Percentiles rank a stretch among this genome's conserved stretches.
phyloP scores from a whole-genome alignment of 441 rosid species.

The Geranium incanum region DNA sequence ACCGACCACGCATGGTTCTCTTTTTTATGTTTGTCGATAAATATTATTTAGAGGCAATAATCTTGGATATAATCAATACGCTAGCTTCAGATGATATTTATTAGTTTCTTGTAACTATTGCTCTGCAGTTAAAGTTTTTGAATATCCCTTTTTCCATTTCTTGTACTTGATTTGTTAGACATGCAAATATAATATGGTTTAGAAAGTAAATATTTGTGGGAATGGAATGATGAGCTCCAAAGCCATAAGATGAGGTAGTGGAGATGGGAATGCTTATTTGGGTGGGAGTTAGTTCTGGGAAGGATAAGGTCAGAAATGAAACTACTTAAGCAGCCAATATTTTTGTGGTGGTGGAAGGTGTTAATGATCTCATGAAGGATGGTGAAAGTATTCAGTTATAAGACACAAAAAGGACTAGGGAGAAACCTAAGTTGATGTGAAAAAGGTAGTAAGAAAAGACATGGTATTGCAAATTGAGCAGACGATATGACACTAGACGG shows the following conservation, averaged over 20 bases:
- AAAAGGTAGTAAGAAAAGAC: background rate
- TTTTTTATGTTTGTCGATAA: background rate
- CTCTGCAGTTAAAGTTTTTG: background rate
- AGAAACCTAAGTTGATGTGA: background rate
- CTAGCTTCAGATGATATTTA: background rate
- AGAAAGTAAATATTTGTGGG: background rate
- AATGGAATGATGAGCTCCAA: conserved; percentile 2
- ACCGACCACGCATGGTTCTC: conserved; percentile 3
- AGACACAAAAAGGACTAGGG: conserved; percentile 3
- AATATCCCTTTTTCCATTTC: background rate
- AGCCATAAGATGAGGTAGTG: background rate
- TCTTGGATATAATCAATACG: background rate
- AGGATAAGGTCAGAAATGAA: background rate
- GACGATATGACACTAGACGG: background rate
- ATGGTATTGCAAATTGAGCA: background rate
- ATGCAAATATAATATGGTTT: background rate
- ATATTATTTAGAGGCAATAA: background rate
- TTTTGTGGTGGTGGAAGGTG: background rate
- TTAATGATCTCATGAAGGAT: background rate
- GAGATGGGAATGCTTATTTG: background rate
- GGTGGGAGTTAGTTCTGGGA: background rate
- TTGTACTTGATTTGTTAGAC: background rate
- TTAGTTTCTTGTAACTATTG: background rate
- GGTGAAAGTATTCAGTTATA: background rate
- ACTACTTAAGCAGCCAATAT: background rate